Evolutionary conservation across 2,329 filamentous ascomycete species (phyloP), one percentile per base, ranked within the genome.

Genomic region (Chaetomiaceae sp.): DNA sequence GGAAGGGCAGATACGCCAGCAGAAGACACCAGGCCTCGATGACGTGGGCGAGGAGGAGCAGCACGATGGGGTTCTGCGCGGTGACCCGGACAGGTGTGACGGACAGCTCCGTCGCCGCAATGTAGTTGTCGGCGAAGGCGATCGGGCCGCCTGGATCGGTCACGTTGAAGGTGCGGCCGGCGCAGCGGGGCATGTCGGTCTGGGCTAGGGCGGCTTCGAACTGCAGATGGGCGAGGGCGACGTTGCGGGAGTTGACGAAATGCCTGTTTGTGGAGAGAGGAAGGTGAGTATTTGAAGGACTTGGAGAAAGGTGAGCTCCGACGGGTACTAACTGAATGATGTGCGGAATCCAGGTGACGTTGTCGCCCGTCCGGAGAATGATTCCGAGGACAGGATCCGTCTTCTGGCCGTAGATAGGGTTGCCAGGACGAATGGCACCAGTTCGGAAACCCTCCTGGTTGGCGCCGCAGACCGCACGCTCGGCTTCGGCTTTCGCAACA

Each of bases 391-490:
- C 53, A 17, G 64, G 62, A 52, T 77, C 70, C 32, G 62, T 65
- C 12, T 66, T 64, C 48, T 69, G 67, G 4, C 74, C 75, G 53
- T 78, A 79, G 37, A 79, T 69, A 22, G 66, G 70, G 52, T 76
- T 77, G 11, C 70, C 69, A 1, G 76, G 76, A 2, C 77, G 68
- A 51, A 81, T 72, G 38, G 66, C 65, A 7, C 75, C 76, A 0
- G 76, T 79, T 9, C 74, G 68, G 58, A 80, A 74, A 7, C 60
- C 46, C 8, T 55, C 52, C 24, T 60, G 48, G 56, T 75, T 67
- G 20, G 71, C 70, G 8, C 54, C 60, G 47, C 72, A 72, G 9
- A 79, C 68, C 8, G 76, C 51, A 12, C 68, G 63, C 61, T 79
- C 77, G 2, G 74, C 74, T 45, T 70, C 65, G 6, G 70, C 67